Base-by-base conservation (phyloP, 2,329 filamentous ascomycete species). In the Lecanoromycetidae sp. region DNA sequence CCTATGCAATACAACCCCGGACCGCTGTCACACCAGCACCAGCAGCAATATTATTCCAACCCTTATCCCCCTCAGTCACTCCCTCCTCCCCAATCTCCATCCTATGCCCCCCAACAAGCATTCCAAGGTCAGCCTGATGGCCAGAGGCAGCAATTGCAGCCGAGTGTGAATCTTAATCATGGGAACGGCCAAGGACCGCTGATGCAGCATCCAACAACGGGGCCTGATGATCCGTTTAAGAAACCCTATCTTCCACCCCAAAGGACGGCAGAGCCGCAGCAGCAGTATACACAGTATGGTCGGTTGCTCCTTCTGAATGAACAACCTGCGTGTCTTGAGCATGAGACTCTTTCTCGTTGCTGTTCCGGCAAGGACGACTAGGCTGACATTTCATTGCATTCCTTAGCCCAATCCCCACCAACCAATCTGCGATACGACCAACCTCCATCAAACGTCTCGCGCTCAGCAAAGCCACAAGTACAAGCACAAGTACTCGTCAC, bases 41-140 rank as follows among this genome's bases (percentile, higher is more conserved):
- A 34, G 4, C 44, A 50, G 33, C 44, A 35, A 22, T 48, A 43
- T 36, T 48, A 51, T 36, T 44, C 49, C 38, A 51, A 44, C 25
- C 32, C 44, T 34, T 41, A 46, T 39, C 32, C 37, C 20, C 9
- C 30, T 33, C 33, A 43, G 13, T 36, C 33, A 32, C 9, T 34
- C 20, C 19, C 39, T 26, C 46, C 46, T 40, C n/a, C n/a, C n/a
- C n/a, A n/a, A n/a, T 34, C 19, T 17, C 17, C 42, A 9, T 29
- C 47, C 19, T 49, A 44, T 30, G 4, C 13, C 5, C 42, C 30
- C 13, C 47, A 34, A 36, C 47, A 49, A 29, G 30, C 42, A 32
- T 40, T 36, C 22, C 29, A 41, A 32, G 29, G 9, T n/a, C 34
- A 20, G 5, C 12, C 35, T 2, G 32, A 39, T 26, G 10, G 13